Evolutionary conservation across 495 filamentous ascomycete species (phyloP), one percentile per base, ranked within the genome.

Genomic region (Emericellopsis terricola): DNA sequence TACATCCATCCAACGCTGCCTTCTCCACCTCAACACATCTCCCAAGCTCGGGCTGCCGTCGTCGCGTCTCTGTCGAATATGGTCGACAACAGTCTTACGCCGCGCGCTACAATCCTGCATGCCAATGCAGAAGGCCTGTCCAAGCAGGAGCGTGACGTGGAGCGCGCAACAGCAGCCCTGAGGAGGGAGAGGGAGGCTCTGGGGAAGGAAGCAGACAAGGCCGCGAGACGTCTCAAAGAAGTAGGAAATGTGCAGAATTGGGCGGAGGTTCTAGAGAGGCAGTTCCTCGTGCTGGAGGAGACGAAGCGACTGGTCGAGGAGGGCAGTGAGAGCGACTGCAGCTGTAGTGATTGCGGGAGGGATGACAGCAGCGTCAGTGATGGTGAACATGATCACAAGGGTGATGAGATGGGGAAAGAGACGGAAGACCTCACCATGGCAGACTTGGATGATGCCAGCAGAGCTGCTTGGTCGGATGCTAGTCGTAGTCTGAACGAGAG

Each of bases 241-340:
- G 69, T 94, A 45, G 89, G 89, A 19, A 83, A 94, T 50, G 72
- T 94, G 53, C 89, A 94, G 69, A 93, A 94, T 51, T 94, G 86
- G 86, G 87, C 87, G 27, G 89, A 97, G 71, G 68, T 92, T 64
- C 64, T 94, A 45, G 89, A 97, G 65, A 55, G 81, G 51, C 87
- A 94, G 58, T 68, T 97, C 41, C 48, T 85, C 46, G 73, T 91
- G 38, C 47, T 97, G 24, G 84, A 91, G 57, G 85, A 94, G 68
- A 83, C 81, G 34, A 46, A 93, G 52, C 57, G 78, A 47, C 49
- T 80, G 40, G 82, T 68, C 6, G 66, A 55, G 15, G 56, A 46
- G 31, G 43, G 41, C n/a, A 41, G 42, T 23, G 49, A 42, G 26
- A 49, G 53, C 28, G 41, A 48, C 24, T 47, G 42, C 55, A 68